A percentile compares a stretch with the other conserved stretches of the same genome.
Conservation (phyloP, 2,329 filamentous ascomycete genomes). For the Penicillium palitans region DNA sequence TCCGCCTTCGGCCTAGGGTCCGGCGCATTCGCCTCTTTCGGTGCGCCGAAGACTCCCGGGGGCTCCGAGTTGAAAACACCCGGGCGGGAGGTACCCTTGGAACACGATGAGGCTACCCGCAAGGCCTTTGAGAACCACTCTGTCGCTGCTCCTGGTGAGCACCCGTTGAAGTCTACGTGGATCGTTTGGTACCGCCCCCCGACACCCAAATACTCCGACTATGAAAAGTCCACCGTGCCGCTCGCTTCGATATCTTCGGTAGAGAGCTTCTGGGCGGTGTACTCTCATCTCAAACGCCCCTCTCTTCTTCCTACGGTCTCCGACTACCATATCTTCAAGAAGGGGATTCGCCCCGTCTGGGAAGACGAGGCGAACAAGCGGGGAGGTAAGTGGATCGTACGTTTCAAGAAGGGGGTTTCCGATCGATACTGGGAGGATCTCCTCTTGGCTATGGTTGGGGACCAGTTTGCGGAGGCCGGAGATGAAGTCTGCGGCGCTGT, state of each 20-base stretch:
- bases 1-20: conserved; percentile 92
- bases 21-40: conserved; percentile 95
- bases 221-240: conserved; percentile 92
- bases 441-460: conserved; percentile 83
- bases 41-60: conserved; percentile 82
- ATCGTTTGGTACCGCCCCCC: conserved; percentile 97
- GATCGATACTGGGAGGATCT: conserved; percentile 98
- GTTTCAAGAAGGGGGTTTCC: conserved; percentile 94
- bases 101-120: conserved; percentile 35
- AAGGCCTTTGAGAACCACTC: conserved; percentile 45
- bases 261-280: conserved; percentile 90
- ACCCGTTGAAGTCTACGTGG: conserved; percentile 82
- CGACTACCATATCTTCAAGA: conserved; percentile 97
- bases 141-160: conserved; percentile 41
- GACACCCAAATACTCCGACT: conserved; percentile 95
- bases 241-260: conserved; percentile 78
- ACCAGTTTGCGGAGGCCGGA: conserved; percentile 87
- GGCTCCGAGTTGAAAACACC: conserved; percentile 73
- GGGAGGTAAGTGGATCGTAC: conserved; percentile 96
- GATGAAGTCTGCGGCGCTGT: conserved; percentile 96
- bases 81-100: conserved; percentile 55
- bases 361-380: conserved; percentile 96
- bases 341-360: conserved; percentile 95
- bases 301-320: conserved; percentile 86
- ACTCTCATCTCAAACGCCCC: conserved; percentile 84